Evolutionary conservation across 495 filamentous ascomycete genomes (phyloP).

Genomic region (Astrocystis sublimbata): DNA sequence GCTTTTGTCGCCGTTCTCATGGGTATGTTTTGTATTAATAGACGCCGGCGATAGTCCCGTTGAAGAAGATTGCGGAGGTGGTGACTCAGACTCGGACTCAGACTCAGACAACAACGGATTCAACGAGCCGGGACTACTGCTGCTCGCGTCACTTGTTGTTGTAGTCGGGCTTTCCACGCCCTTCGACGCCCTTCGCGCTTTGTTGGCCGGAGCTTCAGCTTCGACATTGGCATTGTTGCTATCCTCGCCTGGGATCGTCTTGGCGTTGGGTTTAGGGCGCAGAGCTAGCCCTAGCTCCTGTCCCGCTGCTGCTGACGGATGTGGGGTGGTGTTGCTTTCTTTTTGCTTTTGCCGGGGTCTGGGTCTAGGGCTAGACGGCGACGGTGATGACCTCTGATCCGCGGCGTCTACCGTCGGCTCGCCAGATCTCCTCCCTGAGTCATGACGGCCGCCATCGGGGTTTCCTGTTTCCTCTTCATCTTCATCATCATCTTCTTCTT

Average conservation of each 20-base stretch:
- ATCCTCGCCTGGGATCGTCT: too few relatives aligned
- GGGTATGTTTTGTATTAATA: not conserved
- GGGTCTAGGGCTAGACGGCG: not conserved
- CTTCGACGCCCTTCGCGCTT: not conserved
- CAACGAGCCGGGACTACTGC: not conserved
- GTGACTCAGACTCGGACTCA: too few relatives aligned
- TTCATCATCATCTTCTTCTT: not conserved
- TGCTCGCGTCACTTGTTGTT: not conserved
- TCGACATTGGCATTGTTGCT: not conserved
- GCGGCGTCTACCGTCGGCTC: not conserved
- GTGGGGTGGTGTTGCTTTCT: too few relatives aligned
- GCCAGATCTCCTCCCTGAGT: not conserved
- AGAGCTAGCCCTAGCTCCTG: not conserved
- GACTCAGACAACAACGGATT: not conserved
- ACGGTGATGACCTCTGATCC: not conserved
- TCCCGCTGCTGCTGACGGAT: not conserved
- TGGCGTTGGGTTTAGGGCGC: not conserved
- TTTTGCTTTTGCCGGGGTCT: not conserved
- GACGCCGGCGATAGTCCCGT: not conserved
- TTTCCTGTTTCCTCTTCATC: not conserved
- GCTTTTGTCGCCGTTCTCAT: not conserved
- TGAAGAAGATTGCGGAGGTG: too few relatives aligned
- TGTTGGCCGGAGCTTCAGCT: not conserved
- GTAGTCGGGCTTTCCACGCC: not conserved
- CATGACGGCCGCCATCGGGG: not conserved